Conservation (phyloP, 805 yeast species). For the Clavispora phyllophila region DNA sequence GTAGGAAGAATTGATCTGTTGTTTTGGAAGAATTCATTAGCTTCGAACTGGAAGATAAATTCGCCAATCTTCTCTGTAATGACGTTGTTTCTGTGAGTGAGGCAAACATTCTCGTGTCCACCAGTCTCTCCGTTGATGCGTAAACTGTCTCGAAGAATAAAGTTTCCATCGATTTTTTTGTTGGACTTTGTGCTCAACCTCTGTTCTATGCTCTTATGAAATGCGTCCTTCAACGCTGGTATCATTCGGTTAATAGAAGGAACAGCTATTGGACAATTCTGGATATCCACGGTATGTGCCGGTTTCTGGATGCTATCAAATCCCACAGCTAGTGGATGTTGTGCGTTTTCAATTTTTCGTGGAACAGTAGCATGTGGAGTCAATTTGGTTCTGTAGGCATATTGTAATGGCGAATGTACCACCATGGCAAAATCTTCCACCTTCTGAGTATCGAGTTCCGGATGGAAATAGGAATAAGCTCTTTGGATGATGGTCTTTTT, state of each 20-base stretch:
- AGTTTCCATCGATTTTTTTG: constrained; percentile 10
- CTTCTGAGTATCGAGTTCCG: constrained; percentile 11
- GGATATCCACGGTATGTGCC: constrained; percentile 25
- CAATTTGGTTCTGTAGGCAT: constrained; percentile 35
- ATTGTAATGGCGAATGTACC: constrained; percentile 33
- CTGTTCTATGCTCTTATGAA: constrained; percentile 4
- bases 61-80: constrained; percentile 34
- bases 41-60: constrained; percentile 33
- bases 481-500: constrained; percentile 26
- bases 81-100: constrained; percentile 21
- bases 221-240: constrained; percentile 11
- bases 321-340: constrained; percentile 24
- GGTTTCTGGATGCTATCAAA: constrained; percentile 22
- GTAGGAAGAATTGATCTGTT: constrained; percentile 33
- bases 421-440: constrained; percentile 21
- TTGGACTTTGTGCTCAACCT: constrained; percentile 3
- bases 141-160: constrained; percentile 31
- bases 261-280: constrained; percentile 35
- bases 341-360: constrained; percentile 4
- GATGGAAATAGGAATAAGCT: constrained; percentile 34
- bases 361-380: constrained; percentile 34
- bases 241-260: constrained; percentile 24
- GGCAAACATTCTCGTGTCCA: constrained; percentile 19
- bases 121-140: constrained; percentile 27
- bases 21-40: constrained; percentile 43